A percentile compares a stretch with the other conserved stretches of the same genome.
Evolutionary conservation across 2,329 filamentous ascomycete genomes (phyloP).

Genomic region (Trichoderma sp.): DNA sequence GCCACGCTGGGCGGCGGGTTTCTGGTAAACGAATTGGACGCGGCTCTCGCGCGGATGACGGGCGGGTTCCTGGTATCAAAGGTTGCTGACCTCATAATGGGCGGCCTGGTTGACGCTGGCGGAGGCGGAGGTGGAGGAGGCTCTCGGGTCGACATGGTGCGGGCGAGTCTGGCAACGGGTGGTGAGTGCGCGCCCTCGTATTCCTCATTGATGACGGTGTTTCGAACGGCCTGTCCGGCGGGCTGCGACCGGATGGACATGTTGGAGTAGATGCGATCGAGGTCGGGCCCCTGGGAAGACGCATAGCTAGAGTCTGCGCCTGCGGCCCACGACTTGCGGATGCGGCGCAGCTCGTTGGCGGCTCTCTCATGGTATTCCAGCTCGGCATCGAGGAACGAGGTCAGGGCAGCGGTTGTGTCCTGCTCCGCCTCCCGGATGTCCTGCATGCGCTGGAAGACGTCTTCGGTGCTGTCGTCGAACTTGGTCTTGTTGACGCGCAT

Average conservation of each 20-base stretch:
- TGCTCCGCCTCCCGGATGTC: constrained; percentile 91
- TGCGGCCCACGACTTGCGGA: constrained; percentile 51
- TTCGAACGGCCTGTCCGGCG: constrained; percentile 14
- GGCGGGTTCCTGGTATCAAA: constrained; percentile 40
- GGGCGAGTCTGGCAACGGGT: constrained; percentile 37
- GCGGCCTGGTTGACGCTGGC: constrained; percentile 41
- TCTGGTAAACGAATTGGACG: constrained; percentile 48
- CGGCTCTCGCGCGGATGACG: constrained; percentile 34
- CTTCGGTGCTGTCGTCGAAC: constrained; percentile 93
- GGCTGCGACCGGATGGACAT: constrained; percentile 39
- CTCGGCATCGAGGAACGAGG: constrained; percentile 82
- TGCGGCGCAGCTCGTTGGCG: constrained; percentile 72
- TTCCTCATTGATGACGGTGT: constrained; percentile 5
- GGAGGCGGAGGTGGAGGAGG: constrained; percentile 39
- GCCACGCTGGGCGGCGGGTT: constrained; percentile 44
- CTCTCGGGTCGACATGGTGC: constrained; percentile 29
- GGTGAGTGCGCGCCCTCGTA: constrained; percentile 43
- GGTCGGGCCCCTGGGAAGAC: constrained; percentile 41
- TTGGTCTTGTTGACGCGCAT: constrained; percentile 88
- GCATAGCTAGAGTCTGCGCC: constrained; percentile 33
- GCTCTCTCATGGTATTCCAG: constrained; percentile 90
- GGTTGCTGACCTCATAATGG: constrained; percentile 46
- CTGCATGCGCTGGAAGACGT: constrained; percentile 89
- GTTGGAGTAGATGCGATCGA: constrained; percentile 43
- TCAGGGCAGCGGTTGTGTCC: constrained; percentile 79